These are phyloP conservation scores for Solanum sejunctum DNA, from an alignment of 257 asterid species.

Conservation along the genomic window DNA sequence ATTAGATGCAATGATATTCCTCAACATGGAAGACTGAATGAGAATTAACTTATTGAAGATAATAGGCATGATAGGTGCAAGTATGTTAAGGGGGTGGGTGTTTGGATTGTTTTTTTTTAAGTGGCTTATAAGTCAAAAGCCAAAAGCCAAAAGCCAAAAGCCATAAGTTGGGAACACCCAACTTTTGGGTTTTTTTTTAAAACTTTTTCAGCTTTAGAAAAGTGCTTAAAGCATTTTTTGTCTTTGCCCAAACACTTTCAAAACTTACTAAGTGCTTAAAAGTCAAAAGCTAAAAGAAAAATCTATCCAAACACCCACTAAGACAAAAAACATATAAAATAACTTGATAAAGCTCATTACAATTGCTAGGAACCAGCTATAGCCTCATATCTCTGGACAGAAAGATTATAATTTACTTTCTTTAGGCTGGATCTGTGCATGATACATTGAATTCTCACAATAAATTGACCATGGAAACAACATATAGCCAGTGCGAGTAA, in stretches of 20 bases:
- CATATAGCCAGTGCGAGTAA: background rate
- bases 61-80: background rate
- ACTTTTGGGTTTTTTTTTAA: no score
- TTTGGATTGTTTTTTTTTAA: no score
- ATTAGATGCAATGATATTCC: conserved; percentile 4
- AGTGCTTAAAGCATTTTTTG: no score
- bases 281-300: no score
- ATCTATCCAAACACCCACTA: no score
- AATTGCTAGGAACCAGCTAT: background rate
- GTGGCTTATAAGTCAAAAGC: no score
- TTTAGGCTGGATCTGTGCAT: background rate
- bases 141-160: no score
- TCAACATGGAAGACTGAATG: background rate
- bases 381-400: background rate
- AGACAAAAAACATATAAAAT: background rate
- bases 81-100: background rate
- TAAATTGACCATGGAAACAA: background rate
- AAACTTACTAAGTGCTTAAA: no score
- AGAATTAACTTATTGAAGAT: background rate
- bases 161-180: no score
- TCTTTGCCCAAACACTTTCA: no score
- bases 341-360: background rate
- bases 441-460: background rate
- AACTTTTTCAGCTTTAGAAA: no score
- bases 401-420: background rate